These are phyloP conservation scores for Epichloe festucae DNA, from an alignment of 2,329 filamentous ascomycete genomes.

Conservation along the genomic window DNA sequence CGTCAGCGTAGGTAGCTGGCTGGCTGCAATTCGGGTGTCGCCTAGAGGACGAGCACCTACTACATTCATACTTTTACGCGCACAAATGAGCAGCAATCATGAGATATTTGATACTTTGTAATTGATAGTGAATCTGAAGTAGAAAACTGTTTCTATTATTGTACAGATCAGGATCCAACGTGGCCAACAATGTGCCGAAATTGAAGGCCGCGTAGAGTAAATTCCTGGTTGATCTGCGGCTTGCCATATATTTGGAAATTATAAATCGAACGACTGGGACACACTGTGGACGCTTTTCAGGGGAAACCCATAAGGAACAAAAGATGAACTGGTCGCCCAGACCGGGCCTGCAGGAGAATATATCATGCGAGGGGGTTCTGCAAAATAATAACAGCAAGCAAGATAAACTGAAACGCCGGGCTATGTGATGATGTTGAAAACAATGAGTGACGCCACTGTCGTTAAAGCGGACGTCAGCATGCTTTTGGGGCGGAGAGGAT, in stretches of 20 bases:
- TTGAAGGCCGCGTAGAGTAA: background rate
- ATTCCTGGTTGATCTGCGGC: background rate
- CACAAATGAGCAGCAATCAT: too few species aligned
- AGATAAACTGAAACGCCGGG: background rate
- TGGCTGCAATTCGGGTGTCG: too few species aligned
- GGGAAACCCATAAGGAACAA: background rate
- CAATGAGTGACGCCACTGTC: background rate
- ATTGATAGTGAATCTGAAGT: too few species aligned
- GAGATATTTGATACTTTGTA: too few species aligned
- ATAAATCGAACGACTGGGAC: background rate
- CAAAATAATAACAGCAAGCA: background rate
- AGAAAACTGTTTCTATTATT: too few species aligned
- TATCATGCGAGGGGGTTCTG: background rate
- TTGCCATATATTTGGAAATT: background rate
- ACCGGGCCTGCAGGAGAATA: background rate
- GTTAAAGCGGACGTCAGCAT: too few species aligned
- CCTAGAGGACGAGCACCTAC: too few species aligned
- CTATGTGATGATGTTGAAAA: background rate
- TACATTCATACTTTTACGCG: too few species aligned
- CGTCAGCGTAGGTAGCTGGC: too few species aligned
- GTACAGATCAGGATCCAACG: too few species aligned
- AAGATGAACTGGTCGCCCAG: too few species aligned
- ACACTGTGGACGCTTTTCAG: too few species aligned
- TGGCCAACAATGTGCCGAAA: background rate
- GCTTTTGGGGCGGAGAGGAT: background rate